These are phyloP conservation scores for Diaporthe sp. DNA, from an alignment of 2,329 filamentous ascomycete genomes.

Conservation along the genomic window DNA sequence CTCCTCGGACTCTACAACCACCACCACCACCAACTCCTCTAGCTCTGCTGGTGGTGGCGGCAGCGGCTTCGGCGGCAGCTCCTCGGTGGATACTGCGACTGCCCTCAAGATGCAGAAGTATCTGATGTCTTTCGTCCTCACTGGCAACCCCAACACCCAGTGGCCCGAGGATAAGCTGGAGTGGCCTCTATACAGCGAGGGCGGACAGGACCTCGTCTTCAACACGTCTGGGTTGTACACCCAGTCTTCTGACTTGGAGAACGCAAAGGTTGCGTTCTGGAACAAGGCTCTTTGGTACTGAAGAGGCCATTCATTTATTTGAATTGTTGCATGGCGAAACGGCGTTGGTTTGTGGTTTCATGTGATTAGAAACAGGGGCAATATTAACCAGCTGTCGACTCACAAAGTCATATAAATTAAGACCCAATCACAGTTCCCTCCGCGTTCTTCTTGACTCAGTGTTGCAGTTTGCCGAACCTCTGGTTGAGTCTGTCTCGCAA, in stretches of 20 bases:
- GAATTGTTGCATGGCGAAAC: constrained; percentile 10
- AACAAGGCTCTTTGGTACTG: constrained; percentile 53
- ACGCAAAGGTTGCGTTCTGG: constrained; percentile 48
- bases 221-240: constrained; percentile 49
- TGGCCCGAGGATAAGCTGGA: constrained; percentile 51
- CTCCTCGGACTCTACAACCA: constrained; percentile 37
- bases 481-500: neutral
- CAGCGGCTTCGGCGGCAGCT: constrained; percentile 42
- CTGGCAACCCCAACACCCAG: constrained; percentile 48
- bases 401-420: neutral
- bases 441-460: neutral
- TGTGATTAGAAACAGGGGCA: neutral
- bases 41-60: constrained; percentile 38
- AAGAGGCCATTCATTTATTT: neutral
- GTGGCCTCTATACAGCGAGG: constrained; percentile 50
- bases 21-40: constrained; percentile 35
- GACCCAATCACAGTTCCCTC: neutral
- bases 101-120: constrained; percentile 50
- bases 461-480: neutral
- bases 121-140: constrained; percentile 48
- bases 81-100: constrained; percentile 45
- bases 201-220: constrained; percentile 48
- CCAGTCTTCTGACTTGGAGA: constrained; percentile 50
- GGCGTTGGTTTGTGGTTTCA: neutral
- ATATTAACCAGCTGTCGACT: neutral